Evolutionary conservation across 306 rosid genomes (phyloP).

Genomic region (Leucaena leucocephala): DNA sequence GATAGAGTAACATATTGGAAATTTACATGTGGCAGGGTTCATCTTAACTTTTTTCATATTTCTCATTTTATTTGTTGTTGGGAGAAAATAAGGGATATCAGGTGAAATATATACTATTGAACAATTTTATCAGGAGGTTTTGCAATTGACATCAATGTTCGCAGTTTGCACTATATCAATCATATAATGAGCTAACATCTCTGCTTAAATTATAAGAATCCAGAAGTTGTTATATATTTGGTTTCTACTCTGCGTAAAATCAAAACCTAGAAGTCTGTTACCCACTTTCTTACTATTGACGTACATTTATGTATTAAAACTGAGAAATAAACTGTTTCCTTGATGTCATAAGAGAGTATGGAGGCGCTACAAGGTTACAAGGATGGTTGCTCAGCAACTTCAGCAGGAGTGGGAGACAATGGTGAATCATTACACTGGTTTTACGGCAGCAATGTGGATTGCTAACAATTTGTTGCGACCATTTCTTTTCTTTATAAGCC

Average conservation of each 20-base stretch:
- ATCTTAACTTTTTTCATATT: background rate
- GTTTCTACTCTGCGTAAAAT: slow-evolving; percentile 22
- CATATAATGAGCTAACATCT: background rate
- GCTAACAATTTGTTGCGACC: slow-evolving; percentile 72
- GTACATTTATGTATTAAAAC: slow-evolving; percentile 17
- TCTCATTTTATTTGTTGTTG: background rate
- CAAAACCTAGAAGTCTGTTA: slow-evolving; percentile 1
- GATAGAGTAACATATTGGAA: background rate
- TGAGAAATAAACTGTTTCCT: slow-evolving; percentile 30
- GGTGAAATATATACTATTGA: slow-evolving; percentile 5
- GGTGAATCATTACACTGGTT: slow-evolving; percentile 49
- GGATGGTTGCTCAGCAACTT: slow-evolving; percentile 58
- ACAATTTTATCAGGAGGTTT: slow-evolving; percentile 15
- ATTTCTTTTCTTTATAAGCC: slow-evolving; percentile 71
- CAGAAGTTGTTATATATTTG: background rate
- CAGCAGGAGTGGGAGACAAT: slow-evolving; percentile 81
- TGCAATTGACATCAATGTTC: background rate
- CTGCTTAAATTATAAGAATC: background rate
- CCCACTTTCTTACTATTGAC: slow-evolving; percentile 18
- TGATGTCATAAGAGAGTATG: slow-evolving; percentile 71
- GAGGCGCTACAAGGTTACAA: slow-evolving; percentile 73
- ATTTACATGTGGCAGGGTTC: background rate
- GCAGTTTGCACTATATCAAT: slow-evolving; percentile 10
- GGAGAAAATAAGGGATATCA: slow-evolving; percentile 11
- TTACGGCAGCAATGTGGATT: slow-evolving; percentile 56